Evolutionary conservation across 2,329 filamentous ascomycete genomes (phyloP), one percentile per base, ranked within the genome.

Genomic region (Seiridium unicorne): DNA sequence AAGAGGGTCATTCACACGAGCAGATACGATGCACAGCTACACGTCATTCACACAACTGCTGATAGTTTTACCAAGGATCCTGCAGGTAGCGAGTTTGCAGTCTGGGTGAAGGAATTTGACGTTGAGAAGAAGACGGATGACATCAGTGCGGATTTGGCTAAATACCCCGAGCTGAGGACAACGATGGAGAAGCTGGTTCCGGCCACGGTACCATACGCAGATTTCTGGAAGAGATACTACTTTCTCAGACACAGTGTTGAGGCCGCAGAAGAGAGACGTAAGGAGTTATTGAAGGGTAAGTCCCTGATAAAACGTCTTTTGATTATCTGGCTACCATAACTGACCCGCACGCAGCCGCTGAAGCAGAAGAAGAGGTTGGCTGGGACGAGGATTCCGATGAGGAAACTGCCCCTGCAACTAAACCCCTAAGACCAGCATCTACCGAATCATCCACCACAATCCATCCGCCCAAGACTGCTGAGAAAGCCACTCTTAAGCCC

Each of bases 131-230:
- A 93, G 83, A 98, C 95, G 2, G 88, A 89, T 18, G 88, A 89
- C 57, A 96, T 99, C 66, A 87, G 89, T 53, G 81, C 79, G 62
- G 93, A 99, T 74, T 74, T 99, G 66, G 88, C 93, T 65, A 92
- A 90, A 72, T 96, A 97, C 70, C 86, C 89, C 8, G 94, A 98
- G 75, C 79, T 99, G 68, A 83, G 93, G 67, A 77, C 83, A 34
- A 93, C 93, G 0, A 98, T 99, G 94, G 95, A 97, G 83, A 93
- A 90, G 78, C 79, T 97, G 59, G 95, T 99, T n/a, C 95, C 95
- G 1, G 93, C 93, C 74, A 85, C 87, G 67, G 91, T 97, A n/a
- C 84, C 93, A 40, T 99, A 99, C 70, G 84, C 81, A 57, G 85
- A 90, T 57, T 99, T 99, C 73, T 99, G 95, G 94, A 90, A 85